Conservation (phyloP, 108 stramenopile genomes). For the Aurantiochytrium sp. region DNA sequence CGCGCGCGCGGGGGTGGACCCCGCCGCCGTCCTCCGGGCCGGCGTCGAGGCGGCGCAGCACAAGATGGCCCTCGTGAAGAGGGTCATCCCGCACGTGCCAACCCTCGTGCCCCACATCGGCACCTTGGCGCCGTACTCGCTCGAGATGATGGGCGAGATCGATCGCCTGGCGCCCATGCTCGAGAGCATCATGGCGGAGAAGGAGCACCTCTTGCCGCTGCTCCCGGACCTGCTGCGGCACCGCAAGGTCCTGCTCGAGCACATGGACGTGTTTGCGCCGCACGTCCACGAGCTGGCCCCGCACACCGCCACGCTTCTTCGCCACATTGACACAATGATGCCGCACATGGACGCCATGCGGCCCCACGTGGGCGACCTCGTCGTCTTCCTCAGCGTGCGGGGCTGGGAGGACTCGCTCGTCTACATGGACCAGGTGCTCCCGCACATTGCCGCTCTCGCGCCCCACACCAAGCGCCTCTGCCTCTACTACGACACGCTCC, state of each 20-base stretch:
- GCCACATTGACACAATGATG: neutral
- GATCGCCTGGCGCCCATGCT: neutral
- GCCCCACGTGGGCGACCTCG: neutral
- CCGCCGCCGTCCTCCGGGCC: too few species aligned
- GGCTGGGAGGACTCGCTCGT: slow-evolving; percentile 9
- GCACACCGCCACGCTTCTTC: neutral
- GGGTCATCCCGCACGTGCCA: neutral
- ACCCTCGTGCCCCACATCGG: neutral
- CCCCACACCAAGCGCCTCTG: neutral
- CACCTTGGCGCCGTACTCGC: neutral
- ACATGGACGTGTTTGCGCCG: slow-evolving; percentile 7
- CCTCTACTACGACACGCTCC: neutral
- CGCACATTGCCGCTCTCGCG: neutral
- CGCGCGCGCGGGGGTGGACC: too few species aligned
- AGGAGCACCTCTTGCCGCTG: neutral
- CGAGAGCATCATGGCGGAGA: neutral
- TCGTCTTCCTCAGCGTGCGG: neutral
- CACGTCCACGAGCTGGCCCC: neutral
- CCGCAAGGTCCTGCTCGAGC: neutral
- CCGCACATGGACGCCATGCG: neutral
- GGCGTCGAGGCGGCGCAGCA: too few species aligned
- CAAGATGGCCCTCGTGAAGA: too few species aligned
- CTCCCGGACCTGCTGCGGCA: neutral
- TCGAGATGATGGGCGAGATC: neutral
- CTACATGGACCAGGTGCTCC: neutral